Conservation (phyloP, 768 basidiomycete species). For the Suillus placidus region DNA sequence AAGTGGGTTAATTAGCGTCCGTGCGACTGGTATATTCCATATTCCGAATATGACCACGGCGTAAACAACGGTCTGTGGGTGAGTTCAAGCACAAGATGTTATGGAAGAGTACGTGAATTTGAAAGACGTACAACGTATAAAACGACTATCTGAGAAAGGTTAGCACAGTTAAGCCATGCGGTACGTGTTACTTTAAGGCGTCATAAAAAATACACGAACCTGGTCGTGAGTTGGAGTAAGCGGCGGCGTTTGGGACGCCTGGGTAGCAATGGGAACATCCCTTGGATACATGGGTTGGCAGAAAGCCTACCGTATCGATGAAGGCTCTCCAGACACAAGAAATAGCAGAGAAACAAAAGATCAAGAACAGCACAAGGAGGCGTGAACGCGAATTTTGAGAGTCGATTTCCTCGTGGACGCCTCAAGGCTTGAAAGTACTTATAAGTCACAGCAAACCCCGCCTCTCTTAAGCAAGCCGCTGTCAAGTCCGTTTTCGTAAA, state of each 20-base stretch:
- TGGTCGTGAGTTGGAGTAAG: constrained; percentile 72
- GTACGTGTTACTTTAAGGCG: constrained; percentile 21
- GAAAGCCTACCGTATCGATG: constrained; percentile 30
- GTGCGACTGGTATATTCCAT: constrained; percentile 83
- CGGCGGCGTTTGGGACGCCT: constrained; percentile 41
- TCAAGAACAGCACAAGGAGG: constrained; percentile 15
- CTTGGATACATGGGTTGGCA: constrained; percentile 36
- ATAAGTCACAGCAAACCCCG: constrained; percentile 15
- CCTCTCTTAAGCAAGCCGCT: neutral
- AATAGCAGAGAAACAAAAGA: constrained; percentile 15
- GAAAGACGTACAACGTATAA: constrained; percentile 68
- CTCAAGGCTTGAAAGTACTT: constrained; percentile 26
- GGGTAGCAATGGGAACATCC: constrained; percentile 37
- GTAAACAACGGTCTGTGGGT: constrained; percentile 74
- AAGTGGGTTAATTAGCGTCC: constrained; percentile 79
- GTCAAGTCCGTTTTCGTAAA: constrained; percentile 13
- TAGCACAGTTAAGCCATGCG: constrained; percentile 24
- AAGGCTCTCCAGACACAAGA: constrained; percentile 9
- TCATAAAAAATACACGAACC: constrained; percentile 43
- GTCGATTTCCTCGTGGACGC: constrained; percentile 34
- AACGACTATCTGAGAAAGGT: constrained; percentile 59
- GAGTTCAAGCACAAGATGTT: constrained; percentile 13
- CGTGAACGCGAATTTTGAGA: constrained; percentile 23
- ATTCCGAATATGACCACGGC: constrained; percentile 85
- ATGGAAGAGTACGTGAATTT: constrained; percentile 13